A percentile compares a stretch with the other conserved stretches of the same genome.
phyloP scores from a whole-genome alignment of 495 filamentous ascomycete species.

The Penicillium parvum region DNA sequence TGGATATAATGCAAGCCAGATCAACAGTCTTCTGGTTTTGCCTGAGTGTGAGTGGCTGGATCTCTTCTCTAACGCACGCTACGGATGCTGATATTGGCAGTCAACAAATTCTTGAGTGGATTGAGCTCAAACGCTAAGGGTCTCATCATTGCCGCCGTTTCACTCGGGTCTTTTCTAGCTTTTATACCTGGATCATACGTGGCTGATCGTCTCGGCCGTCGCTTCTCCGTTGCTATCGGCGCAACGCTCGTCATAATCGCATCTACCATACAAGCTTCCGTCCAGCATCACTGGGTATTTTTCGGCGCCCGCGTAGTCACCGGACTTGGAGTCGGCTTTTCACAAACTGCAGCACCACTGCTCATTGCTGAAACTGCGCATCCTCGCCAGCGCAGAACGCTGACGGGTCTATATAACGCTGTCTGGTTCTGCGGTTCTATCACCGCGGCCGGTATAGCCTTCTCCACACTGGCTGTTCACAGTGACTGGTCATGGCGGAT shows the following conservation, averaged over 20 bases:
- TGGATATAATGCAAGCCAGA: slow-evolving; percentile 28
- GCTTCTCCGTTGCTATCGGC: slow-evolving; percentile 16
- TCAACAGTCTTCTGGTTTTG: slow-evolving; percentile 26
- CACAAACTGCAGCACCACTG: slow-evolving; percentile 27
- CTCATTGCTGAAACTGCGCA: slow-evolving; percentile 24
- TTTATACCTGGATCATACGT: slow-evolving; percentile 26
- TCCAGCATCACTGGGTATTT: slow-evolving; percentile 21
- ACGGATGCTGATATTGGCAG: slow-evolving; percentile 6
- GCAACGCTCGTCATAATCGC: slow-evolving; percentile 18
- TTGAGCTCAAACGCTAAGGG: slow-evolving; percentile 17
- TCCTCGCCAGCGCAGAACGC: slow-evolving; percentile 18
- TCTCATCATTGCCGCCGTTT: slow-evolving; percentile 26
- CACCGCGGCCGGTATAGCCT: slow-evolving; percentile 19
- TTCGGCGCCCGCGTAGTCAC: slow-evolving; percentile 21
- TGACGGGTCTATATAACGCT: slow-evolving; percentile 26
- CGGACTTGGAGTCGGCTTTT: slow-evolving; percentile 23
- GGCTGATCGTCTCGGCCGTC: slow-evolving; percentile 22
- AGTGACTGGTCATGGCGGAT: slow-evolving; percentile 26
- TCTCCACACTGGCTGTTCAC: slow-evolving; percentile 14
- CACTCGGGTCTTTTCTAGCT: slow-evolving; percentile 21
- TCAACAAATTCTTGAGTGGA: slow-evolving; percentile 13
- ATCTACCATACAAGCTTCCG: slow-evolving; percentile 16
- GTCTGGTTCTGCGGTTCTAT: slow-evolving; percentile 27
- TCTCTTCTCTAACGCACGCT: not conserved
- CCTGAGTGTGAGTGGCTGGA: slow-evolving; percentile 26